These are phyloP conservation scores for Jimgerdemannia lactiflua DNA, from an alignment of 192 early-diverging fungal genomes.

Conservation along the genomic window DNA sequence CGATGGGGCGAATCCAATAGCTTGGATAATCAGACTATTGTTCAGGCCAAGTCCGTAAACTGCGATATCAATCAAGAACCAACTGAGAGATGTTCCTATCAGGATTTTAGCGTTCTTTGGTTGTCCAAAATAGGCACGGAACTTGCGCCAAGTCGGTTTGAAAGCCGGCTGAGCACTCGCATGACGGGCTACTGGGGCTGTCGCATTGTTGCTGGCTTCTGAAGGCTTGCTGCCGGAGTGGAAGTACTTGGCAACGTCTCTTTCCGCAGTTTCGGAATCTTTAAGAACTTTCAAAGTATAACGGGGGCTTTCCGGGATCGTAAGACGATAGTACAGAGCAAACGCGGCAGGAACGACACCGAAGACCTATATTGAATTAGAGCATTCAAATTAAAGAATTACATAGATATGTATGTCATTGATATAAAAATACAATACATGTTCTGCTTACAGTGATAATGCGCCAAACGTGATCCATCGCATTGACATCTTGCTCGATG, in stretches of 20 bases:
- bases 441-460: constrained; percentile 44
- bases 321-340: constrained; percentile 81
- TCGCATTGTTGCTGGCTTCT: background rate
- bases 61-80: constrained; percentile 67
- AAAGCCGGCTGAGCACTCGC: background rate
- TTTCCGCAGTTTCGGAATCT: constrained; percentile 2
- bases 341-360: constrained; percentile 75
- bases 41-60: constrained; percentile 75
- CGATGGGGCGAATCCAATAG: constrained; percentile 54
- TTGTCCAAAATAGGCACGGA: constrained; percentile 60
- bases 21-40: constrained; percentile 55
- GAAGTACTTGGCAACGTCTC: background rate
- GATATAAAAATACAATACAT: no score
- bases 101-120: constrained; percentile 73
- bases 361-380: constrained; percentile 35
- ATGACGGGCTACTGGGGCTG: background rate
- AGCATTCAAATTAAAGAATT: no score
- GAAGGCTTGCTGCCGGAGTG: background rate
- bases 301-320: constrained; percentile 81
- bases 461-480: constrained; percentile 89
- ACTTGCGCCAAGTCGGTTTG: constrained; percentile 2
- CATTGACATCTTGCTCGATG: constrained; percentile 57
- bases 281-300: constrained; percentile 42
- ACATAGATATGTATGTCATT: no score
- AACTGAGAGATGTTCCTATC: constrained; percentile 58